Conservation (phyloP, 345 rosid genomes). For the Punica granatum region DNA sequence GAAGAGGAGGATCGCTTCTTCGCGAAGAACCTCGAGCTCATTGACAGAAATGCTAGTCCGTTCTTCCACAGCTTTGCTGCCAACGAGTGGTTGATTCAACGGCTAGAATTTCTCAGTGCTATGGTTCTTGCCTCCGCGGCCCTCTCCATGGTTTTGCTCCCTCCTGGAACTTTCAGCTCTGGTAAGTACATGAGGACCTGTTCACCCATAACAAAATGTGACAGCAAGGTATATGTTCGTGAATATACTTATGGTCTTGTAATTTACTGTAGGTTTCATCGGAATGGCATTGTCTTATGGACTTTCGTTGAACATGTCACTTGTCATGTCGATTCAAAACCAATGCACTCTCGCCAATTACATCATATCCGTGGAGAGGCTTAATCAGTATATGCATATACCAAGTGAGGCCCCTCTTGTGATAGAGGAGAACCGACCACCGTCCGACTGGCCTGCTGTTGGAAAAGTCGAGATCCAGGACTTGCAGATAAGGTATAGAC, state of each 20-base stretch:
- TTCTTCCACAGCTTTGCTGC: slow-evolving; percentile 87
- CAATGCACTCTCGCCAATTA: slow-evolving; percentile 79
- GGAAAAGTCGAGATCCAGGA: slow-evolving; percentile 80
- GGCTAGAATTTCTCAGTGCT: slow-evolving; percentile 75
- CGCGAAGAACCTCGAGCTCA: slow-evolving; percentile 56
- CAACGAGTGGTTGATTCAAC: slow-evolving; percentile 86
- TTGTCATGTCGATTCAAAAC: slow-evolving; percentile 77
- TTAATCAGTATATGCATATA: slow-evolving; percentile 77
- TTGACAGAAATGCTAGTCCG: slow-evolving; percentile 81
- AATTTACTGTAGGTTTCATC: slow-evolving; percentile 59
- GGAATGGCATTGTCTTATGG: slow-evolving; percentile 99
- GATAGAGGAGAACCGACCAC: slow-evolving; percentile 67
- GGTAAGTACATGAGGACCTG: slow-evolving; percentile 33
- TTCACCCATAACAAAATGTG: not conserved
- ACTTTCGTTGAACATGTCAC: slow-evolving; percentile 68
- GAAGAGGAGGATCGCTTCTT: slow-evolving; percentile 85
- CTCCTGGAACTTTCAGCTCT: slow-evolving; percentile 81
- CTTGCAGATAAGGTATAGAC: slow-evolving; percentile 78
- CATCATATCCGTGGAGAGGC: slow-evolving; percentile 91
- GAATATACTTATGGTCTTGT: not conserved
- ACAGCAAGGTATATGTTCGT: not conserved
- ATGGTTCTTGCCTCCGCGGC: slow-evolving; percentile 72
- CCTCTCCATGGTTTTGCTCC: slow-evolving; percentile 90
- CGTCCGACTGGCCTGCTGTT: slow-evolving; percentile 63
- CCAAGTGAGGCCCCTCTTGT: slow-evolving; percentile 90